Conservation (phyloP, 73 alveolate genomes). For the Tetrahymena thermophila region DNA sequence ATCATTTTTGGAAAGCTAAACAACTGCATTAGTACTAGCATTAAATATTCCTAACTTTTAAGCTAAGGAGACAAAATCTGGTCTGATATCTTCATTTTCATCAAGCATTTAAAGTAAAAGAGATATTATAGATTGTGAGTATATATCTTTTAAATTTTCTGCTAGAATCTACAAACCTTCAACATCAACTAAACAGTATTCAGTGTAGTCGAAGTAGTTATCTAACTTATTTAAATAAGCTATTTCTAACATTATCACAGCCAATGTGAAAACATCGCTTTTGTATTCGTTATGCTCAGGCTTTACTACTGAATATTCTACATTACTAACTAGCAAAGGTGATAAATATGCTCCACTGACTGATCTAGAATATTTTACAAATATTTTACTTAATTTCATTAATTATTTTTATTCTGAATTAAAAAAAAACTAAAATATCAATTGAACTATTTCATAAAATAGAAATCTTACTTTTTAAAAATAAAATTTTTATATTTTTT, state of each 20-base stretch:
- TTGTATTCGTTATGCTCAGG: slow-evolving; percentile 31
- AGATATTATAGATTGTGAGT: background rate
- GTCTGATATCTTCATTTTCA: background rate
- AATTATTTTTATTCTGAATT: too few species aligned
- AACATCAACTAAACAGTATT: background rate
- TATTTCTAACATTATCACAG: slow-evolving; percentile 13
- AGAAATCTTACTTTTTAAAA: too few species aligned
- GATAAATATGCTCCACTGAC: background rate
- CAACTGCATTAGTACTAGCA: background rate
- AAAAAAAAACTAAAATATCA: too few species aligned
- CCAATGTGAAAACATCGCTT: slow-evolving; percentile 35
- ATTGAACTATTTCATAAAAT: too few species aligned
- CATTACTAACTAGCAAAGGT: background rate
- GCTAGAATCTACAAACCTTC: background rate
- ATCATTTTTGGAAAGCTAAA: background rate
- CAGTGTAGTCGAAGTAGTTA: background rate
- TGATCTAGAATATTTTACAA: background rate
- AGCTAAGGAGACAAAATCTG: background rate
- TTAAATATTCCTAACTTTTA: background rate
- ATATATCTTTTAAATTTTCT: background rate
- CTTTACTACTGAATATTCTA: background rate
- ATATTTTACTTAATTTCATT: too few species aligned
- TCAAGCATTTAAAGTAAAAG: background rate
- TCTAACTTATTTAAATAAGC: background rate
- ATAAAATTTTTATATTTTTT: too few species aligned